phyloP scores from a whole-genome alignment of 441 rosid species.

The Syzygium syzygioides region DNA sequence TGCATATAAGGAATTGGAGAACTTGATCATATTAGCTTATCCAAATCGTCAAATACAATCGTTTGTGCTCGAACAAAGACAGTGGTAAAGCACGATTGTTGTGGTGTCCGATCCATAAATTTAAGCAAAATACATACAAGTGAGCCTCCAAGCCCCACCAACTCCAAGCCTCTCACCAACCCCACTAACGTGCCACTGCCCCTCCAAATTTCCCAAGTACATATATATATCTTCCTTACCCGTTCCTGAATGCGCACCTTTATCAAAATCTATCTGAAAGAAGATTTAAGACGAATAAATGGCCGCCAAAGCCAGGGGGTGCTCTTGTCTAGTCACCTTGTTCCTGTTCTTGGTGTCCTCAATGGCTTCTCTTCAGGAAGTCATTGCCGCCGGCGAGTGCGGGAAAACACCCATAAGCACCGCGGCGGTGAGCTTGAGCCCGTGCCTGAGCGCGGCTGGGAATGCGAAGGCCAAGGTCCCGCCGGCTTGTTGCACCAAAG shows the following conservation, averaged over 20 bases:
- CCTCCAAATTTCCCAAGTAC: background rate
- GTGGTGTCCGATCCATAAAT: background rate
- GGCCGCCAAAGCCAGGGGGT: background rate
- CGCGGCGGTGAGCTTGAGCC: constrained; percentile 69
- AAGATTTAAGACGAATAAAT: background rate
- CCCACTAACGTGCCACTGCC: background rate
- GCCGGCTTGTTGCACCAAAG: constrained; percentile 65
- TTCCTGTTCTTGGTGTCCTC: constrained; percentile 27
- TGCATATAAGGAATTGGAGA: background rate
- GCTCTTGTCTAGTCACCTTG: constrained; percentile 5
- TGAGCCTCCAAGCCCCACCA: background rate
- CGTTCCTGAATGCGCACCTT: background rate
- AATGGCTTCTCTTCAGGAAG: background rate
- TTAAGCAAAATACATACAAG: background rate
- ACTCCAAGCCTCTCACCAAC: background rate
- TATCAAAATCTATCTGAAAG: background rate
- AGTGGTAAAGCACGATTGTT: background rate
- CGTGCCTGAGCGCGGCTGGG: constrained; percentile 62
- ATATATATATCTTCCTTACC: background rate
- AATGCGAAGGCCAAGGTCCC: constrained; percentile 44
- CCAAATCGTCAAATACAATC: background rate
- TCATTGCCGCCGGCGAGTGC: constrained; percentile 51
- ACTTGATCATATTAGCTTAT: background rate
- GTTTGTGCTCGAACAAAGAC: background rate
- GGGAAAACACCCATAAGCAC: constrained; percentile 59